These are phyloP conservation scores for Rosa hybrid DNA, from an alignment of 331 rosid species.

Conservation along the genomic window DNA sequence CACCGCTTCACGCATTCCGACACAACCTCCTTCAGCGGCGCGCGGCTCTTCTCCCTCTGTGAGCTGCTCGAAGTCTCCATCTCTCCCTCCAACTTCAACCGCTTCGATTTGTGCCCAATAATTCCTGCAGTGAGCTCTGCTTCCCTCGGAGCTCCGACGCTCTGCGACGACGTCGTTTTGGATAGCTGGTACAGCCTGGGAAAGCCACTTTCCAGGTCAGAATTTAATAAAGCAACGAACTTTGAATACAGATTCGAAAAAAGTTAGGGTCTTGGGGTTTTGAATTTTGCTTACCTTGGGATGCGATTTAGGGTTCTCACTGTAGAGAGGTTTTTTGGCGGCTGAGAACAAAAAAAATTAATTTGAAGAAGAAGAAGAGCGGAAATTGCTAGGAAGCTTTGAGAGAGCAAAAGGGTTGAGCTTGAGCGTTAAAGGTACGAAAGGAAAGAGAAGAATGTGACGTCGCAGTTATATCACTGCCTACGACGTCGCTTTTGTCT, in stretches of 20 bases:
- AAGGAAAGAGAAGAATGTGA: background rate
- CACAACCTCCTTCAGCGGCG: constrained; percentile 78
- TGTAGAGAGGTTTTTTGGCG: background rate
- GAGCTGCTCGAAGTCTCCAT: constrained; percentile 61
- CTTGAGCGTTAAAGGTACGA: background rate
- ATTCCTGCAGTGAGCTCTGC: background rate
- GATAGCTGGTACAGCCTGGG: constrained; percentile 19
- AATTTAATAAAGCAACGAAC: background rate
- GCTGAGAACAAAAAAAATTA: background rate
- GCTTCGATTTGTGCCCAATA: constrained; percentile 24
- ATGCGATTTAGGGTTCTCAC: background rate
- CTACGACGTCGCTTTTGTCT: constrained; percentile 2
- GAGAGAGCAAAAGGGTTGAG: background rate
- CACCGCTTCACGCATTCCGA: constrained; percentile 89
- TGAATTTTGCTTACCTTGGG: constrained; percentile 20
- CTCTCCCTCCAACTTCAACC: constrained; percentile 35
- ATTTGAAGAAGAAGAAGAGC: background rate
- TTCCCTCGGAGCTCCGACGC: constrained; percentile 4
- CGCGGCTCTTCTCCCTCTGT: constrained; percentile 30
- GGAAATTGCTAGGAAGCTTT: constrained; percentile 13
- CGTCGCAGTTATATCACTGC: background rate
- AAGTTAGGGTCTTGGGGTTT: background rate
- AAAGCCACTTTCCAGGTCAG: constrained; percentile 17
- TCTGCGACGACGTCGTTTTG: constrained; percentile 16
- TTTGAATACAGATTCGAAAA: background rate